These are phyloP conservation scores for Kurtzmaniella cleridarum DNA, from an alignment of 805 yeast species.

Conservation along the genomic window DNA sequence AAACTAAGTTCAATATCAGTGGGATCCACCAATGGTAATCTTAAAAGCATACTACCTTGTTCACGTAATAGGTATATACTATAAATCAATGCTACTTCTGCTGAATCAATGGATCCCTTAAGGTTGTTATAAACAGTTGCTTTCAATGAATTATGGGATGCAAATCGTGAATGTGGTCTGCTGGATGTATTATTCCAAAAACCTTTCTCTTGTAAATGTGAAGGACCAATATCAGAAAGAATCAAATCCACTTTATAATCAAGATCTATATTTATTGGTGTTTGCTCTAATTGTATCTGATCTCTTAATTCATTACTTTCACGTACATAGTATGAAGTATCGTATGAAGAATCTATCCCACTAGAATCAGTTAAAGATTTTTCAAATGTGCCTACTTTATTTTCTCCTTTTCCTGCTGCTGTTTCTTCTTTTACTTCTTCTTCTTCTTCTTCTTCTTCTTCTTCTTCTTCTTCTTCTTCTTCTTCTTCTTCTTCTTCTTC, in stretches of 20 bases:
- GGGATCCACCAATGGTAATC: slow-evolving; percentile 20
- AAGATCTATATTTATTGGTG: neutral
- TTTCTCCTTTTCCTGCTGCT: slow-evolving; percentile 2
- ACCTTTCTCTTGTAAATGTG: slow-evolving; percentile 32
- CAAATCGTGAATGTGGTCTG: slow-evolving; percentile 21
- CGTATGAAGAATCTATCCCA: no score
- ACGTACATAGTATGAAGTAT: slow-evolving; percentile 23
- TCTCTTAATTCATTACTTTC: slow-evolving; percentile 16
- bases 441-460: neutral
- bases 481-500: neutral
- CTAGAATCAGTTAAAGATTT: no score
- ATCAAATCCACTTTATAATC: slow-evolving; percentile 32
- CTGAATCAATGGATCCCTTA: slow-evolving; percentile 32
- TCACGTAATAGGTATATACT: slow-evolving; percentile 22
- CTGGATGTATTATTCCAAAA: slow-evolving; percentile 32
- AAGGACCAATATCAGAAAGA: slow-evolving; percentile 29
- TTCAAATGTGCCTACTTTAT: no score
- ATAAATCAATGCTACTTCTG: slow-evolving; percentile 33
- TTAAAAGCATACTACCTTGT: slow-evolving; percentile 26
- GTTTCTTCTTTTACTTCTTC: neutral
- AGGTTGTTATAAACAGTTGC: slow-evolving; percentile 18
- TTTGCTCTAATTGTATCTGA: neutral
- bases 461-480: neutral
- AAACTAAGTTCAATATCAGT: slow-evolving; percentile 25
- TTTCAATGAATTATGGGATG: slow-evolving; percentile 20